Evolutionary conservation across 2,329 filamentous ascomycete genomes (phyloP).

Genomic region (Albifimbria verrucaria): DNA sequence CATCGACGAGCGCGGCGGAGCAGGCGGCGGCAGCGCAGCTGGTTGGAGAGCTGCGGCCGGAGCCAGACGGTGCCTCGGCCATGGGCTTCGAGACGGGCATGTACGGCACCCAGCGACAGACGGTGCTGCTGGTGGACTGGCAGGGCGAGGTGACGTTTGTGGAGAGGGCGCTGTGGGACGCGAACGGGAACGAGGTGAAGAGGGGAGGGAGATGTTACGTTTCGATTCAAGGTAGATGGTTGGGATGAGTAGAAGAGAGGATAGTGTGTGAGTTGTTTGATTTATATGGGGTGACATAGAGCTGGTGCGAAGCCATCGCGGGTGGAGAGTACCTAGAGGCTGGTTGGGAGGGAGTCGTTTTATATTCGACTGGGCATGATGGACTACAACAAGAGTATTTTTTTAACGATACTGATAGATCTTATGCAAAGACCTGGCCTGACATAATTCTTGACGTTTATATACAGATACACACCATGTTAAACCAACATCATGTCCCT

Average conservation of each 20-base stretch:
- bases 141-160: constrained; percentile 58
- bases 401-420: too few relatives aligned
- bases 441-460: too few relatives aligned
- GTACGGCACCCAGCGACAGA: constrained; percentile 65
- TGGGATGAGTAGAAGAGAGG: constrained; percentile 39
- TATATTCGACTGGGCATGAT: too few relatives aligned
- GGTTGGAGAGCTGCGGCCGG: constrained; percentile 34
- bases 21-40: constrained; percentile 32
- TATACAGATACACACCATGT: too few relatives aligned
- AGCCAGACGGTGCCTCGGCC: constrained; percentile 19
- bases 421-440: too few relatives aligned
- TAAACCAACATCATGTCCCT: too few relatives aligned
- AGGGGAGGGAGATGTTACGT: constrained; percentile 53
- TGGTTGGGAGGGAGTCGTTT: neutral
- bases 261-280: neutral
- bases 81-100: constrained; percentile 54
- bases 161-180: constrained; percentile 59
- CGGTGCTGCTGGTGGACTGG: constrained; percentile 59
- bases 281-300: neutral
- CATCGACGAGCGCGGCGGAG: constrained; percentile 27
- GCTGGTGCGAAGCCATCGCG: neutral
- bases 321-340: neutral
- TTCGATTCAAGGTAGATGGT: constrained; percentile 54
- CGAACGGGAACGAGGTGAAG: constrained; percentile 52
- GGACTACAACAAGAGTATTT: too few relatives aligned